Conservation (phyloP, 2,329 filamentous ascomycete genomes). For the Nannizzia gypsea region DNA sequence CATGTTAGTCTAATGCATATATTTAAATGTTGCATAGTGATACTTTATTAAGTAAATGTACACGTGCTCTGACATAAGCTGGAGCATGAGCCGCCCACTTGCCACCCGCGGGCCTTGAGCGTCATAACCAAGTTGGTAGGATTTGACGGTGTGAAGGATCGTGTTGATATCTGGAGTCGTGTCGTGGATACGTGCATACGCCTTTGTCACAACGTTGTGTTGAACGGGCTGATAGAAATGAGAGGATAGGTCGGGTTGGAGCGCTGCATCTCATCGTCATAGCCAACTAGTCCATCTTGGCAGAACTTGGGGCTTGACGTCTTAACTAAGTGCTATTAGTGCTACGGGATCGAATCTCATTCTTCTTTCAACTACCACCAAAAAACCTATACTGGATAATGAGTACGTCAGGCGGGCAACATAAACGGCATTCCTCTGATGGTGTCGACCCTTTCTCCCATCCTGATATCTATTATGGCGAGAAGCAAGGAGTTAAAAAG, state of each 20-base stretch:
- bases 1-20: background rate
- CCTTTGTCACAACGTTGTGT: background rate
- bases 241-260: background rate
- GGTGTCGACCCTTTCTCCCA: slow-evolving; percentile 46
- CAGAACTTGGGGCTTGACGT: background rate
- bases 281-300: no score
- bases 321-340: background rate
- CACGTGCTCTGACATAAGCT: slow-evolving; percentile 1
- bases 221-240: background rate
- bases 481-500: slow-evolving; percentile 32
- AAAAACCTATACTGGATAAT: slow-evolving; percentile 5
- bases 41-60: background rate
- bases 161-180: background rate
- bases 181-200: background rate
- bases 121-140: background rate
- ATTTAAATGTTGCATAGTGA: background rate
- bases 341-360: no score
- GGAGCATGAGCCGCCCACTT: background rate
- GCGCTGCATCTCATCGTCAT: background rate
- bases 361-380: background rate
- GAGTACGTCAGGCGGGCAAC: slow-evolving; percentile 9
- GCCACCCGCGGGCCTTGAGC: background rate
- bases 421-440: slow-evolving; percentile 27
- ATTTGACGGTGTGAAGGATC: background rate
- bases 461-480: slow-evolving; percentile 49